Evolutionary conservation across 75 land plant species (phyloP), one percentile per base, ranked within the genome.

Genomic region (Larix kaempferi): DNA sequence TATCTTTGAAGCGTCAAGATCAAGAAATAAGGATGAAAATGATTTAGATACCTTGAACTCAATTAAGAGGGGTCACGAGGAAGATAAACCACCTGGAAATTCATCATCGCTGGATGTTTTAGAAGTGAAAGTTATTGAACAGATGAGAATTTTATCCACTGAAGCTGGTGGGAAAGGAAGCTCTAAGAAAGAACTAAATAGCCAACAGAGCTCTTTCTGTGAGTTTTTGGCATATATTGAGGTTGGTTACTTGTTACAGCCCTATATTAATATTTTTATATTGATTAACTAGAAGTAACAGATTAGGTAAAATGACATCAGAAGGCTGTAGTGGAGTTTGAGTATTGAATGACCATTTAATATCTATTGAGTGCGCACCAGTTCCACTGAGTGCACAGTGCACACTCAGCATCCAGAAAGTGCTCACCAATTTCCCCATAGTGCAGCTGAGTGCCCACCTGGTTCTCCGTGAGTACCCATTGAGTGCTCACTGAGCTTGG

Each of bases 131-230:
- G 81, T 95, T 29, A 35, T 90, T 21, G 87, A 89, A 69, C 94
- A 89, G 79, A 86, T 90, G 22, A 91, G 73, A 78, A 61, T 74
- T 33, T 85, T 94, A 26, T 84, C 96, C 21, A 77, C 78, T 1
- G 94, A 94, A 71, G 93, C 93, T 67, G 92, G 91, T 56, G 95
- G 99, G 52, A 91, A 92, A 86, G 99, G 99, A 41, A 80, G 85
- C 26, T 82, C 86, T 0, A 90, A 89, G 80, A 94, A 93, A 78
- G 94, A 93, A 77, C 84, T 91, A 25, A 87, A 84, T 55, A 78
- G 41, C 29, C 94, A 96, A 79, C 67, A 91, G 44, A 89, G 86
- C 65, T 67, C 82, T 29, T 96, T 96, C 71, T 82, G 78, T 12
- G 93, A 92, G 61, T 76, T 96, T 69, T 74, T 89, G 61, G 88